These are phyloP conservation scores for Penicillium sp. DNA, from an alignment of 2,329 filamentous ascomycete genomes.

Conservation along the genomic window DNA sequence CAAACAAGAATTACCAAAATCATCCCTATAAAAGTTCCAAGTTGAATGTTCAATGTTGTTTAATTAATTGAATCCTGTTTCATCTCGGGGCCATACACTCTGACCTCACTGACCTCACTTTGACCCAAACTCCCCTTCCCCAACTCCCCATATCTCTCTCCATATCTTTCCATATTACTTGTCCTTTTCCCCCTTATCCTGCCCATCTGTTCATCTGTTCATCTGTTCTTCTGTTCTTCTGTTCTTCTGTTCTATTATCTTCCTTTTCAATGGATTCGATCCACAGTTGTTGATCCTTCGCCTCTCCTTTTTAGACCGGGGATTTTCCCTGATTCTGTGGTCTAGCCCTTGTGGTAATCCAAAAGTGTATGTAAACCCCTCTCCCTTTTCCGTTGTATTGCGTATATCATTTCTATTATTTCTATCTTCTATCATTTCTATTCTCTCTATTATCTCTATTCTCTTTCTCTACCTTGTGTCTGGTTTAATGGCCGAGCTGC, in stretches of 20 bases:
- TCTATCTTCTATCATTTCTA: not conserved
- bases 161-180: not conserved
- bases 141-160: not conserved
- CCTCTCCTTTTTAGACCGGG: not conserved
- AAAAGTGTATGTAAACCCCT: conserved; percentile 7
- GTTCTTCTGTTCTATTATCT: not conserved
- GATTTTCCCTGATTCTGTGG: not conserved
- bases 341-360: not conserved
- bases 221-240: no score
- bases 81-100: conserved; percentile 8
- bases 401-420: not conserved
- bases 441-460: not conserved
- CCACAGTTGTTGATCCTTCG: conserved; percentile 1
- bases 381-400: not conserved
- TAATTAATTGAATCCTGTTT: not conserved
- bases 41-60: not conserved
- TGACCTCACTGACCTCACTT: conserved; percentile 10
- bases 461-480: not conserved
- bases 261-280: conserved; percentile 9
- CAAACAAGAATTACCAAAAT: not conserved
- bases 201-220: no score
- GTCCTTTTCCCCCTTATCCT: not conserved
- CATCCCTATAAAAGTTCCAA: not conserved
- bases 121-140: not conserved
- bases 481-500: not conserved